Conservation (phyloP, 768 basidiomycete species). For the Boletus vermiculosoides region DNA sequence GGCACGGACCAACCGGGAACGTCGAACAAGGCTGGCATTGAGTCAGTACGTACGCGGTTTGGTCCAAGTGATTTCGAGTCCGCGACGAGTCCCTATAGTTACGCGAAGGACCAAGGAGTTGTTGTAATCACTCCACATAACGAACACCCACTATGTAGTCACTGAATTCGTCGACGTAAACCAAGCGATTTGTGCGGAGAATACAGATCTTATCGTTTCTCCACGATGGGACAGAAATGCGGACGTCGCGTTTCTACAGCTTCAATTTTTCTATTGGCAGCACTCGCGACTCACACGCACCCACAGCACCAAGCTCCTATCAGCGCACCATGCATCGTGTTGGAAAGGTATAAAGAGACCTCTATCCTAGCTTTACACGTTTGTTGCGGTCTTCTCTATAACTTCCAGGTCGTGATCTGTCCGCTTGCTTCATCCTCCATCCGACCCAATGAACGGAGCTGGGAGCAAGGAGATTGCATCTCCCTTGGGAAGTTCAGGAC, state of each 20-base stretch:
- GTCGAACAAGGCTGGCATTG: slow-evolving; percentile 48
- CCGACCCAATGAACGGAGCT: slow-evolving; percentile 12
- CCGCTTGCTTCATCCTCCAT: not conserved
- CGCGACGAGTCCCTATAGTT: not conserved
- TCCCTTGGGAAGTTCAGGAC: not conserved
- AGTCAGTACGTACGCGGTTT: not conserved
- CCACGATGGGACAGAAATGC: slow-evolving; percentile 13
- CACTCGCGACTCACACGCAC: slow-evolving; percentile 17
- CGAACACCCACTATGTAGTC: not conserved
- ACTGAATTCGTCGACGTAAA: not conserved
- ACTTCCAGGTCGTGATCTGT: not conserved
- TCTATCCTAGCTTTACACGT: not conserved
- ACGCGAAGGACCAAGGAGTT: not conserved
- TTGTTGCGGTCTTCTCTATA: not conserved
- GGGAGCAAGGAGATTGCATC: not conserved
- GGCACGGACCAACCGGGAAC: slow-evolving; percentile 69
- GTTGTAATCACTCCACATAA: not conserved
- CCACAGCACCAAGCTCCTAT: not conserved
- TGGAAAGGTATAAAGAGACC: slow-evolving; percentile 16
- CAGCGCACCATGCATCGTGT: slow-evolving; percentile 16
- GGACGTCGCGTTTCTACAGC: slow-evolving; percentile 20
- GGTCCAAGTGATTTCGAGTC: slow-evolving; percentile 9
- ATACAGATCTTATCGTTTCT: not conserved
- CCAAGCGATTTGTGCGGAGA: not conserved
- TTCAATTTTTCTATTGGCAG: not conserved